These are phyloP conservation scores for Paraconiothyrium sp. DNA, from an alignment of 2,329 filamentous ascomycete genomes.

Conservation along the genomic window DNA sequence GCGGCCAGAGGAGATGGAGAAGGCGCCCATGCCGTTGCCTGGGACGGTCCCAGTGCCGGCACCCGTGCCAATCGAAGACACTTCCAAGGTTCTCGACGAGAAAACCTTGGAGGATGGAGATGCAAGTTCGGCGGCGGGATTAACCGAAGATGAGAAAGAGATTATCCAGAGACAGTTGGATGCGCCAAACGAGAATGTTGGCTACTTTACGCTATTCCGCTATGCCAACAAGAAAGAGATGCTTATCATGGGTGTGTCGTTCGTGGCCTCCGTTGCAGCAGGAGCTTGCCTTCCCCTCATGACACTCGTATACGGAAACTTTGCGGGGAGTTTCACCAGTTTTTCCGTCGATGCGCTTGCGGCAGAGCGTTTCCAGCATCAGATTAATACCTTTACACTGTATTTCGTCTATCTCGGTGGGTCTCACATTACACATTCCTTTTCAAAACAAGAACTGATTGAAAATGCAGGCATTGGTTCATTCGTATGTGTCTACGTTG, in stretches of 20 bases:
- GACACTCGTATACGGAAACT: conserved; percentile 63
- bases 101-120: conserved; percentile 36
- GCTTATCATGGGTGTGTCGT: conserved; percentile 60
- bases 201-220: conserved; percentile 57
- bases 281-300: conserved; percentile 79
- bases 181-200: conserved; percentile 54
- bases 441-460: conserved; percentile 16
- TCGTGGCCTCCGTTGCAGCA: conserved; percentile 72
- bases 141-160: conserved; percentile 45
- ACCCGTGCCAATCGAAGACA: conserved; percentile 4
- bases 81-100: conserved; percentile 26
- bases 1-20: conserved; percentile 14
- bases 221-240: conserved; percentile 55
- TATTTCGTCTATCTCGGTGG: conserved; percentile 53
- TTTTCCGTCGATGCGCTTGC: conserved; percentile 46
- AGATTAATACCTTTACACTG: conserved; percentile 44
- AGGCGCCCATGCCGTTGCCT: conserved; percentile 6
- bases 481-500: conserved; percentile 75
- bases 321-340: conserved; percentile 48
- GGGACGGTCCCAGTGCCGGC: conserved; percentile 6
- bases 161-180: conserved; percentile 53
- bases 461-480: conserved; percentile 34
- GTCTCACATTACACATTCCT: conserved; percentile 45
- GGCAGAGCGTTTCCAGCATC: conserved; percentile 36
- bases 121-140: conserved; percentile 32